Conservation (phyloP, 2,329 filamentous ascomycete species). For the Aspergillus quadricinctus region DNA sequence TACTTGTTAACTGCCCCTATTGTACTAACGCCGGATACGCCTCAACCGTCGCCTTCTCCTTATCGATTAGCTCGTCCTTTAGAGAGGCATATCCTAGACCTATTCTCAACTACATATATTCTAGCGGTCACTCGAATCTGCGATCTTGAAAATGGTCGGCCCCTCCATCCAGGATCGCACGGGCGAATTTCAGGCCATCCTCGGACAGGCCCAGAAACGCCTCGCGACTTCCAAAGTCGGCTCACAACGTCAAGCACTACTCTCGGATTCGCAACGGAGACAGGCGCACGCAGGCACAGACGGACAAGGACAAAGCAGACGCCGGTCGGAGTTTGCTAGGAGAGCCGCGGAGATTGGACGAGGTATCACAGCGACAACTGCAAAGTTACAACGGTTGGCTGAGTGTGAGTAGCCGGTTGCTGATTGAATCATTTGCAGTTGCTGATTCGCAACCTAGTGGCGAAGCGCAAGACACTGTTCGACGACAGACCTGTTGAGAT, state of each 20-base stretch:
- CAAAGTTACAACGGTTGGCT: conserved; percentile 87
- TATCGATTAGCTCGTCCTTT: conserved; percentile 28
- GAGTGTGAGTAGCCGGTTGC: conserved; percentile 55
- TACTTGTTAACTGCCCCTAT: background rate
- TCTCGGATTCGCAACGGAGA: conserved; percentile 63
- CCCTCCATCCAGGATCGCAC: conserved; percentile 93
- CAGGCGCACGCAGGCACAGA: conserved; percentile 58
- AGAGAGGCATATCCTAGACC: background rate
- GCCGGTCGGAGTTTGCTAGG: conserved; percentile 85
- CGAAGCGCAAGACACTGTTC: conserved; percentile 94
- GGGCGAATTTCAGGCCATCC: conserved; percentile 87
- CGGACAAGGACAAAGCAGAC: conserved; percentile 42
- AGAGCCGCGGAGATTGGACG: conserved; percentile 87
- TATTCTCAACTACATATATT: background rate
- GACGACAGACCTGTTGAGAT: conserved; percentile 96
- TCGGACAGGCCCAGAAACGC: conserved; percentile 76
- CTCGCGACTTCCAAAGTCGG: conserved; percentile 72
- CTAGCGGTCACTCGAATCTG: background rate
- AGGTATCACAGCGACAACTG: conserved; percentile 88
- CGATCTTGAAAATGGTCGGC: conserved; percentile 45
- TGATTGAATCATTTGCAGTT: conserved; percentile 2
- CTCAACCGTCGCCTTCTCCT: conserved; percentile 22
- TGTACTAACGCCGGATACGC: conserved; percentile 14
- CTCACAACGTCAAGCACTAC: conserved; percentile 73
- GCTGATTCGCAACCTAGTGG: conserved; percentile 52